A percentile compares a stretch with the other conserved stretches of the same genome.
These are phyloP conservation scores for Trypanosoma lewisi DNA, from an alignment of 208 protist genomes.

Conservation along the genomic window DNA sequence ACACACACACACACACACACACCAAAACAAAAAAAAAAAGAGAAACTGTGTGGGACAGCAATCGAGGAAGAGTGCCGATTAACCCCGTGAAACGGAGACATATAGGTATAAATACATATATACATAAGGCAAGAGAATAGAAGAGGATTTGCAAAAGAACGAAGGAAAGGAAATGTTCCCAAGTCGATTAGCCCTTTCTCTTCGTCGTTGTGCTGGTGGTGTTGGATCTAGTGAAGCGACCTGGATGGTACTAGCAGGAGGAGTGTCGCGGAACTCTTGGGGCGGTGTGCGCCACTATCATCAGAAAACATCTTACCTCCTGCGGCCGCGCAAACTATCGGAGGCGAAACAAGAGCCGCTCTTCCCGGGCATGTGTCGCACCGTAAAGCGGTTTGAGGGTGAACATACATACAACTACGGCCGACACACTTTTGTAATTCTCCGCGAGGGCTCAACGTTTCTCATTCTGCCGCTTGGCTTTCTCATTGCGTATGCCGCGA, in stretches of 20 bases:
- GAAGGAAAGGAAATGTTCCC: too few relatives aligned
- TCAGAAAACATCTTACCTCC: conserved; percentile 5
- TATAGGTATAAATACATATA: too few relatives aligned
- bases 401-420: conserved; percentile 77
- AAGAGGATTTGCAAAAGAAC: too few relatives aligned
- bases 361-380: conserved; percentile 54
- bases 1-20: too few relatives aligned
- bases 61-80: too few relatives aligned
- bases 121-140: too few relatives aligned
- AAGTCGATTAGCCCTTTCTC: too few relatives aligned
- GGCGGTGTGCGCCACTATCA: conserved; percentile 9
- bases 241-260: background rate
- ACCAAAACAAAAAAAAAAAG: too few relatives aligned
- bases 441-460: conserved; percentile 51
- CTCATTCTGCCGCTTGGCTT: conserved; percentile 55
- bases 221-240: background rate
- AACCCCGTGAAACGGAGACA: too few relatives aligned
- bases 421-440: conserved; percentile 59
- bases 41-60: too few relatives aligned
- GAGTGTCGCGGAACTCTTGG: background rate
- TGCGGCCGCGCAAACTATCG: conserved; percentile 35
- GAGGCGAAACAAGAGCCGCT: conserved; percentile 63
- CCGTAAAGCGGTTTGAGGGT: conserved; percentile 67
- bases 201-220: background rate
- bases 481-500: conserved; percentile 40